These are phyloP conservation scores for Pelargonium cotyledonis DNA, from an alignment of 441 rosid genomes.

Conservation along the genomic window DNA sequence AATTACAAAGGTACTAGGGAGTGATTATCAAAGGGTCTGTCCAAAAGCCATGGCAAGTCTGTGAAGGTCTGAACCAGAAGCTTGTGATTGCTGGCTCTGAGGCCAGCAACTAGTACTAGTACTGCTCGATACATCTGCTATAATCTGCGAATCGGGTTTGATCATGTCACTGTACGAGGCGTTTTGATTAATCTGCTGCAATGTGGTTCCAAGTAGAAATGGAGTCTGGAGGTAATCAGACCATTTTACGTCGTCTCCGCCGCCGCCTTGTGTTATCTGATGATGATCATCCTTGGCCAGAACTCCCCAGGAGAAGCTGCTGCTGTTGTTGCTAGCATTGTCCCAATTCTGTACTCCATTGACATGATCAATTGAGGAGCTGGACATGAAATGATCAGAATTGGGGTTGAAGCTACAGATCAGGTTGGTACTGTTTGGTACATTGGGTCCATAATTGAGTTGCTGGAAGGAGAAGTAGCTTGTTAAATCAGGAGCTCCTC, in stretches of 20 bases:
- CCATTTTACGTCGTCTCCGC: constrained; percentile 40
- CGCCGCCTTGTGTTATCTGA: background rate
- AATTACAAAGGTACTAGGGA: constrained; percentile 4
- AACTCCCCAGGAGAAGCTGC: constrained; percentile 42
- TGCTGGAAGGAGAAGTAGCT: constrained; percentile 45
- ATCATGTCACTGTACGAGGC: constrained; percentile 35
- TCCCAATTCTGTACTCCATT: constrained; percentile 15
- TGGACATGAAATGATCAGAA: background rate
- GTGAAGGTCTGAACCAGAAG: constrained; percentile 25
- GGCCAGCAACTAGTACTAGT: constrained; percentile 27
- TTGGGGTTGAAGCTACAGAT: constrained; percentile 28
- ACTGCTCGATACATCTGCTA: constrained; percentile 26
- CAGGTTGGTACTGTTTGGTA: constrained; percentile 22
- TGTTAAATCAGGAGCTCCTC: constrained; percentile 32
- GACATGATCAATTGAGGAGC: background rate
- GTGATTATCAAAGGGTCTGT: constrained; percentile 30
- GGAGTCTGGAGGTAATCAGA: constrained; percentile 53
- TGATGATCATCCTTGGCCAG: background rate
- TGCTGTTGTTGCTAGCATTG: constrained; percentile 31
- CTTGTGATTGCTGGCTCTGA: constrained; percentile 24
- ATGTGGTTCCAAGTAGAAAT: constrained; percentile 34
- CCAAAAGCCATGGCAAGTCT: constrained; percentile 56
- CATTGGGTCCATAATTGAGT: constrained; percentile 34
- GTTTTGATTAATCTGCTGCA: constrained; percentile 31
- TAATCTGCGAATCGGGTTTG: constrained; percentile 38